Base-by-base conservation (phyloP, 495 filamentous ascomycete species). In the Lasiosphaeria hispida region DNA sequence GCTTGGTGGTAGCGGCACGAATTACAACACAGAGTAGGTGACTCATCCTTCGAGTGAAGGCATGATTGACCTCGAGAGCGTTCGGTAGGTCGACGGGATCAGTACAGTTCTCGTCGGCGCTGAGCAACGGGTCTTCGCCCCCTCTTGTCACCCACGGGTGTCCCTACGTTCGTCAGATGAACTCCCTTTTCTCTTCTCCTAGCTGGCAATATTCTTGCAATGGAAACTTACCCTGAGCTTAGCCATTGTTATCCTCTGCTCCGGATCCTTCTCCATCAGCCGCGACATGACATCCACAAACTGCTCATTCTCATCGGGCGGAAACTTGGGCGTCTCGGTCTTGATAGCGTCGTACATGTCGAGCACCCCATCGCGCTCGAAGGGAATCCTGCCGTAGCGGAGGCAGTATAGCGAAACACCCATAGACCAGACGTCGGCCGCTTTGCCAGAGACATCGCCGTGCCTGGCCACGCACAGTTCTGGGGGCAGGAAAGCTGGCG, bases 371-470 rank as follows among this genome's bases (percentile, higher is more conserved):
- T 79, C 72, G 52, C 87, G 80, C 60, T 89, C 87, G 63, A 97
- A 98, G 0, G 94, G 94, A 43, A 98, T 82, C 41, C 73, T 77
- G 11, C 94, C 94, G 69, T 94, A 98, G 41, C 89, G 82, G 17
- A 98, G 79, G 69, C 94, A 98, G 67, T 96, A 97, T 10, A 98
- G 74, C 1, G 92, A 93, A 2, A 97, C 87, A 7, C 94, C 94
- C 95, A 98, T 98, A 0, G 95, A 96, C 94, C 94, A 98, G 33
- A 97, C 88, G 74, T 98, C 94, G 7, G 91, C 91, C 3, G 94
- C 91, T 65, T 83, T 90, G 18, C 94, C 94, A 3, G 87, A 90
- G 1, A 97, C 86, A 62, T 91, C 85, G 10, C 93, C 93, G 68
- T 97, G 94, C 55, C 84, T 92, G 7, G 85, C 86, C 37, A 94